Base-by-base conservation (phyloP, 108 stramenopile genomes). In the Aurantiochytrium sp. region DNA sequence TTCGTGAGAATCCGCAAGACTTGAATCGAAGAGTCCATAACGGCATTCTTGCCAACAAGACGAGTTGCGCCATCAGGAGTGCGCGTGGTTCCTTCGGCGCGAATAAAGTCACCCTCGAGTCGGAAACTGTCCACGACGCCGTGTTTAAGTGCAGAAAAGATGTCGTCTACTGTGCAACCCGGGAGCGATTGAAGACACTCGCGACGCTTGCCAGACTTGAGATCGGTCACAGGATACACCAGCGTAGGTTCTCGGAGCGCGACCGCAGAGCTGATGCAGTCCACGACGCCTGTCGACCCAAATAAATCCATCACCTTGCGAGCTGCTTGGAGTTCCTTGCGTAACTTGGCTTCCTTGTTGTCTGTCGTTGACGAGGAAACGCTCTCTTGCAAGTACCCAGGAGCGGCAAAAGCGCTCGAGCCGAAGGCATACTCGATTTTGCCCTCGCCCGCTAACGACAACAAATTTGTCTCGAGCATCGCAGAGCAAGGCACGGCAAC, bases 31-130 rank as follows among this genome's bases (percentile, higher is more conserved):
- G 45, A 12, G 51, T 83, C 76, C 49, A 83, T 12, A 45, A 83
- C 49, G 16, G 76, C 51, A 23, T 83, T 45, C 76, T 83, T 83
- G 51, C 76, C 76, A 14, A 83, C 76, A 2, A 53, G 76, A 12
- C 76, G 6, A 18, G 49, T 23, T 6, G 10, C 23, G 45, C 76
- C 76, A 23, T 45, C 76, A 1, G 76, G 76, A 12, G 45, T 35
- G 8, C 76, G 76, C n/a, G 42, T 73, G n/a, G 59, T 72, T 6
- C 16, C 87, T 16, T 90, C 89, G 4, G 89, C 89, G 6, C 89
- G 87, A 58, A 90, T 76, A 51, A 90, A 90, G 25, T 90, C 89
- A 45, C 89, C 89, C 42, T 23, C 87, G 60, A 87, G 47, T 12
- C 87, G 19, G 4, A 53, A 83, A 53, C 14, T 45, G 18, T 83